Base-by-base conservation (phyloP, 371 early-diverging fungal genomes). In the Dichotomocladium elegans region DNA sequence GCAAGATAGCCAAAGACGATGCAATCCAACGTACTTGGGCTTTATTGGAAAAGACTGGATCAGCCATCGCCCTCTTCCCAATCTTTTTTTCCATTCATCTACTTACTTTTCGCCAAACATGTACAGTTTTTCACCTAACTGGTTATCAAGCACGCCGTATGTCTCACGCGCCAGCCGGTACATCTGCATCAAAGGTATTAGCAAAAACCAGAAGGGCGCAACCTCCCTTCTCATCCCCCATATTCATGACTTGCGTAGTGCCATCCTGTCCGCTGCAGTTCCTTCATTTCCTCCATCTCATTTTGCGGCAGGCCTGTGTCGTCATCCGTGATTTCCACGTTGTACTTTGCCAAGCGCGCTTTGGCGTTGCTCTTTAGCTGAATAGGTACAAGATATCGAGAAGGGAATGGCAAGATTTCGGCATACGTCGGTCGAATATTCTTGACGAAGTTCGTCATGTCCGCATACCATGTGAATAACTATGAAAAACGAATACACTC, bases 1-100 rank as follows among this genome's bases (percentile, higher is more conserved):
- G 87, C 73, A 10, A 90, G 68, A 48, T 87, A 76, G 3, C 88
- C 90, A 62, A 85, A 90, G 9, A 72, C 81, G 31, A 88, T 67
- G 11, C 84, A 79, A 53, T 90, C 91, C 22, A 90, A 57, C 4
- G 80, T 77, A 6, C 82, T 70, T 3, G 88, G 77, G n/a, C 74
- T n/a, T n/a, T 72, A 53, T 45, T 31, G 33, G 17, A 5, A 37
- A 9, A 15, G 15, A 37, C 21, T 2, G 21, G 14, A 15, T 11
- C 12, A 41, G 42, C 17, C 8, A 15, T 41, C 17, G 9, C 21
- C 42, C 12, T 37, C 37, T 37, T 33, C 15, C 21, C 21, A 21
- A 37, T 7, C 7, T 0, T 17, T 7, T 6, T 4, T 15, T 17
- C 1, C 17, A n/a, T 12, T 8, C 41, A 41, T n/a, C 51, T 22